Percentiles rank a stretch among this genome's conserved stretches.
These are phyloP conservation scores for Fusarium sp. DNA, from an alignment of 2,329 filamentous ascomycete genomes.

Conservation along the genomic window DNA sequence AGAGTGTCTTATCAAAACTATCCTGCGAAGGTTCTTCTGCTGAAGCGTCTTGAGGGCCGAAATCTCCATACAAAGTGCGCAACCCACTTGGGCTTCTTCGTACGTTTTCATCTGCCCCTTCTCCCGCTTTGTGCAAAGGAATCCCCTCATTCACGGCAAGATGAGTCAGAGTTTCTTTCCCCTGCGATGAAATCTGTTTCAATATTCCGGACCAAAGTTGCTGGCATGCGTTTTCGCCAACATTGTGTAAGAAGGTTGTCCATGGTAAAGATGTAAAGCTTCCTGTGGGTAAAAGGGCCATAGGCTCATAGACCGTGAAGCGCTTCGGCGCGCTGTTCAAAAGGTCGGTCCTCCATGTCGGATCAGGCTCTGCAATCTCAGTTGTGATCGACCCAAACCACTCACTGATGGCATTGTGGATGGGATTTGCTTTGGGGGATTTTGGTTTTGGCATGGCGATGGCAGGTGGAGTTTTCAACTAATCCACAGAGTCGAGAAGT, in stretches of 20 bases:
- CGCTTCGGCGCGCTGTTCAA: conserved; percentile 62
- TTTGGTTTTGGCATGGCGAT: conserved; percentile 45
- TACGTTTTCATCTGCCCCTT: conserved; percentile 66
- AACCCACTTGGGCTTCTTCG: conserved; percentile 79
- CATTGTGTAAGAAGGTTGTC: conserved; percentile 50
- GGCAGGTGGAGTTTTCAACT: conserved; percentile 14
- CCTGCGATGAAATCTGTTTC: conserved; percentile 55
- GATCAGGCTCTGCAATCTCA: background rate
- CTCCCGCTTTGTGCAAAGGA: conserved; percentile 55
- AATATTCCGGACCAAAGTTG: conserved; percentile 64
- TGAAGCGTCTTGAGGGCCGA: conserved; percentile 64
- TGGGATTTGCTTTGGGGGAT: conserved; percentile 43
- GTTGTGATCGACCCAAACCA: conserved; percentile 44
- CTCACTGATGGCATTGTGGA: conserved; percentile 47
- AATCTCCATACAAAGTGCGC: conserved; percentile 77
- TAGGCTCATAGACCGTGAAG: conserved; percentile 70
- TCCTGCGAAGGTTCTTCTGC: conserved; percentile 46
- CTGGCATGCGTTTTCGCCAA: conserved; percentile 40
- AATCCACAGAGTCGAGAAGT: conserved; percentile 3
- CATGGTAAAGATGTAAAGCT: conserved; percentile 62
- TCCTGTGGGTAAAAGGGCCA: conserved; percentile 69
- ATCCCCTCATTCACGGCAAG: conserved; percentile 72
- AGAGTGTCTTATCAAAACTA: conserved; percentile 77
- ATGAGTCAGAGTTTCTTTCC: conserved; percentile 60
- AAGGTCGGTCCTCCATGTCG: conserved; percentile 46